Base-by-base conservation (phyloP, 1,139 yeast genomes). In the Geotrichum aggregatum region DNA sequence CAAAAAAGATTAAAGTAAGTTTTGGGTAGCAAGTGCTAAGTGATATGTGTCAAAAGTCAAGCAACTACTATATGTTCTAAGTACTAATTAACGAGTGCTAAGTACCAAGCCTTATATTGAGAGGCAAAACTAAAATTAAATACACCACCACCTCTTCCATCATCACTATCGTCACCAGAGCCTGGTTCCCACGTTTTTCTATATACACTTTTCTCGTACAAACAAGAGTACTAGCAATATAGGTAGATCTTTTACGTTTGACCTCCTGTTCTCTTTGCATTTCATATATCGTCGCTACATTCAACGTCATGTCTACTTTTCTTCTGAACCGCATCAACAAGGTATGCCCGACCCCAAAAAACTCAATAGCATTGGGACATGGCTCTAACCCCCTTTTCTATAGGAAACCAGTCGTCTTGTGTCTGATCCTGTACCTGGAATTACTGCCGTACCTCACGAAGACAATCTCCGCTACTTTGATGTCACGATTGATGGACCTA, bases 401-500 rank as follows among this genome's bases (percentile, higher is more conserved):
- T 48, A 80, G 83, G 98, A 94, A 72, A 91, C 98, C 7, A 96
- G 92, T 67, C 76, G 97, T 59, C 75, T 92, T 45, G 85, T 85
- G 36, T 82, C 91, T 38, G 98, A 94, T 63, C 98, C 98, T 0
- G 98, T 92, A 1, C 95, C 97, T 1, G 98, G 98, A 1, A 94
- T 92, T 64, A 78, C 84, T 1, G 98, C 98, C 1, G 79, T 74
- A 44, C 98, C 98, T 4, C 94, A 87, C 59, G 98, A 91, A 56
- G 96, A 89, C 58, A 92, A 92, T 68, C 75, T 92, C 61, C 80
- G 98, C 59, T 88, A 92, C 68, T 92, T 92, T 65, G 88, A 88
- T 60, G 91, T 84, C 19, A 80, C 87, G 3, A 85, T 92, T 58
- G 89, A 87, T 58, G 99, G 99, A 0, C 98, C 99, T 7, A 73